Evolutionary conservation across 164 flowering plant species (phyloP), one percentile per base, ranked within the genome.

Genomic region (Echeveria elegans): DNA sequence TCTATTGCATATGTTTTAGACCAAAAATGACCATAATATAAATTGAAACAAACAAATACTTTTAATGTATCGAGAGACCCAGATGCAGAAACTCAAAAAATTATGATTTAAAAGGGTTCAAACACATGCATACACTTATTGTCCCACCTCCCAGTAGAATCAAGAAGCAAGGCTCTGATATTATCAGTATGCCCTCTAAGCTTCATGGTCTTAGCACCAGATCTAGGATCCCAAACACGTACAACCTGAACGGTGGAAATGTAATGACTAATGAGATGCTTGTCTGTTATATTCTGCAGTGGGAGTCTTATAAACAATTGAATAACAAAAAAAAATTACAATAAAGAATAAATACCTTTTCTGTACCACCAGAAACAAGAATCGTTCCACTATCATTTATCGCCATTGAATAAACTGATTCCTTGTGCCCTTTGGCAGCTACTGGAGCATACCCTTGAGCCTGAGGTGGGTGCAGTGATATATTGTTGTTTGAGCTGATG

Each of bases 311-410:
- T 32, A 2, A 62, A 62, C 16, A 31, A 32, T 1, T n/a, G 28
- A 34, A n/a, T 34, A 3, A 34, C 37, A 3, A 7, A 3, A 34
- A n/a, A n/a, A n/a, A n/a, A n/a, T n/a, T 34, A 36, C 5, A 29
- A 37, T 6, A 23, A 36, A 56, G 5, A 56, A 26, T 28, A 26
- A 52, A 43, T 85, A 91, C 99, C 97, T 89, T 94, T 74, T 94
- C 99, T 68, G 96, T 94, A 72, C 99, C 99, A 77, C 99, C 99
- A 80, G 99, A 94, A 66, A 91, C 99, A 67, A 94, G 96, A 70
- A 88, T 74, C 19, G 83, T 83, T 66, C 93, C 96, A 77, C 79
- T 77, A 56, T 89, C 93, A 82, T 91, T 91, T 92, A 87, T 87
- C 61, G 96, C 96, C 74, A 94, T 76, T 69, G 99, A 96, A 81